Conservation (phyloP, 495 filamentous ascomycete genomes). For the Lophiostoma macrostomum region DNA sequence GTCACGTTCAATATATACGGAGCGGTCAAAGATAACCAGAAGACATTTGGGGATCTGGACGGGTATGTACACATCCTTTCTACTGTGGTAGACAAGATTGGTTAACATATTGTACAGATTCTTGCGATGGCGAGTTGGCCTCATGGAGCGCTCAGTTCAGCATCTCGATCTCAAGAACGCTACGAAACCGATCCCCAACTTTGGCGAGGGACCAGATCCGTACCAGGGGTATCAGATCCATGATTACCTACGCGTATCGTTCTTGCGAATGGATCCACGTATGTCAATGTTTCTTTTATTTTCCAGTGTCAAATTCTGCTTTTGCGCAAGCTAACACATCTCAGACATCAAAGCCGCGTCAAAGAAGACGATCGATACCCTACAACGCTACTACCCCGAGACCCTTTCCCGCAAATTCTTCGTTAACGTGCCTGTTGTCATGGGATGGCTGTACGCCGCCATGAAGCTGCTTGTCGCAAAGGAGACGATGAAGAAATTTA, state of each 20-base stretch:
- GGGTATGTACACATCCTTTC: constrained; percentile 54
- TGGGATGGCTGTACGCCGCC: constrained; percentile 78
- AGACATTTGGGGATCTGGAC: constrained; percentile 72
- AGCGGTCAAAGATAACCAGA: constrained; percentile 62
- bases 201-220: constrained; percentile 60
- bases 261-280: constrained; percentile 66
- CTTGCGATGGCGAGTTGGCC: constrained; percentile 76
- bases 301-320: not conserved
- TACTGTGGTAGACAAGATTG: not conserved
- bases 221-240: constrained; percentile 89
- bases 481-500: constrained; percentile 83
- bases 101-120: constrained; percentile 53
- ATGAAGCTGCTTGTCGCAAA: constrained; percentile 76
- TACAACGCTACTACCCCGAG: constrained; percentile 79
- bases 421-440: constrained; percentile 81
- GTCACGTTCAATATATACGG: constrained; percentile 88
- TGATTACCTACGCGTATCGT: constrained; percentile 80
- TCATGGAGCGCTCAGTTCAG: constrained; percentile 78
- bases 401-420: constrained; percentile 87
- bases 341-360: constrained; percentile 61
- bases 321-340: not conserved
- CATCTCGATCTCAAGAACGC: constrained; percentile 65
- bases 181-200: constrained; percentile 68
- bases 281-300: not conserved
- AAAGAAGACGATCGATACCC: constrained; percentile 73